Conservation (phyloP, 495 filamentous ascomycete species). For the Neurospora pannonica region DNA sequence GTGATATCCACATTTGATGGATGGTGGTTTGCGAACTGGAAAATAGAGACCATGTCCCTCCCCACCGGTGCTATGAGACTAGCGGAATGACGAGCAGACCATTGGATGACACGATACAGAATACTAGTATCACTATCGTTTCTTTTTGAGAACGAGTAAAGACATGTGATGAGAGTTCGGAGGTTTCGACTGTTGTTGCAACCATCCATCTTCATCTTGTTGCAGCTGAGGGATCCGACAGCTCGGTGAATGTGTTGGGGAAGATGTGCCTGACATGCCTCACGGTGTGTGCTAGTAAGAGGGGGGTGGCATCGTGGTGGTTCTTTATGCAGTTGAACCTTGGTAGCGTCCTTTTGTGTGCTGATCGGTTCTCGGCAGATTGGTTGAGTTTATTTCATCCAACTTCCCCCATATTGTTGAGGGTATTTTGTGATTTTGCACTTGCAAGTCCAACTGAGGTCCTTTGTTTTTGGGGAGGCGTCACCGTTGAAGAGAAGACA, state of each 20-base stretch:
- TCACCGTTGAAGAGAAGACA: background rate
- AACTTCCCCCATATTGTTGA: background rate
- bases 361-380: background rate
- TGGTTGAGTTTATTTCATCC: background rate
- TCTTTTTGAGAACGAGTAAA: background rate
- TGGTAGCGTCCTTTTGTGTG: background rate
- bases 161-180: background rate
- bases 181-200: background rate
- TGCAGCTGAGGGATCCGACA: background rate
- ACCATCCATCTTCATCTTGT: background rate
- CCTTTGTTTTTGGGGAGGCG: background rate
- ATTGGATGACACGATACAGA: background rate
- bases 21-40: background rate
- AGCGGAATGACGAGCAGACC: background rate
- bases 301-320: background rate
- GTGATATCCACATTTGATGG: background rate
- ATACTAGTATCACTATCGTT: background rate
- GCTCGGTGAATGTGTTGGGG: background rate
- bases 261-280: background rate
- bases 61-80: background rate
- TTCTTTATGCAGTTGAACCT: background rate
- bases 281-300: background rate
- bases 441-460: background rate
- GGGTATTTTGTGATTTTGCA: background rate
- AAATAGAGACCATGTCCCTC: background rate